A percentile compares a stretch with the other conserved stretches of the same genome.
Conservation (phyloP, 2,329 filamentous ascomycete genomes). For the Cladosporium sp. region DNA sequence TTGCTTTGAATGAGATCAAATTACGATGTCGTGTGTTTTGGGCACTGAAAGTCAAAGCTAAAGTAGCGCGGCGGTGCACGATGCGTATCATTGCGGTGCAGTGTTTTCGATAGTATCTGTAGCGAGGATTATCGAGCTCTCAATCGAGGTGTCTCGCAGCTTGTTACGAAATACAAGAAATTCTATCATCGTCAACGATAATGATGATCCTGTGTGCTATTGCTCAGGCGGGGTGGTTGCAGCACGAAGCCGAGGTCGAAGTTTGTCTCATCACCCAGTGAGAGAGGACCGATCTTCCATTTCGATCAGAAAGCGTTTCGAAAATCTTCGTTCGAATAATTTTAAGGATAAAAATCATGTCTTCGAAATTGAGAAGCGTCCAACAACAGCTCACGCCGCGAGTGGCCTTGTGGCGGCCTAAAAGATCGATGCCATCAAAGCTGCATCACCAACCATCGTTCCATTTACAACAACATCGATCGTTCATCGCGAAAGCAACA, state of each 20-base stretch:
- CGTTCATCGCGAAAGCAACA: slow-evolving; percentile 27
- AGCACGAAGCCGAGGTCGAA: slow-evolving; percentile 14
- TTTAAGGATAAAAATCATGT: not conserved
- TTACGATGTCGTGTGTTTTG: no score
- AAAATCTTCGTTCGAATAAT: no score
- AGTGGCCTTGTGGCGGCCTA: not conserved
- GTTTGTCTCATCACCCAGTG: not conserved
- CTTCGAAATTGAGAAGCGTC: not conserved
- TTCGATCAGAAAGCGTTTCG: not conserved
- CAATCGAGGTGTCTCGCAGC: no score
- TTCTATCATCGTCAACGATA: not conserved
- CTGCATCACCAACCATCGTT: not conserved
- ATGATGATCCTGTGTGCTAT: not conserved
- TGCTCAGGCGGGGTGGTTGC: slow-evolving; percentile 4
- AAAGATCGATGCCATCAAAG: not conserved
- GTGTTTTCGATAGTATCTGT: not conserved
- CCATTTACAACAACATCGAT: not conserved
- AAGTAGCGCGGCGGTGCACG: not conserved
- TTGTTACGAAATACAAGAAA: not conserved
- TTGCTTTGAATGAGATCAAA: not conserved
- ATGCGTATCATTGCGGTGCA: not conserved
- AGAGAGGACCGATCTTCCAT: not conserved
- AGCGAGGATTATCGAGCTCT: not conserved
- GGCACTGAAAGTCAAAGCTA: not conserved
- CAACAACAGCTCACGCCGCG: not conserved